Percentiles rank a stretch among this genome's conserved stretches.
phyloP scores from a whole-genome alignment of 2,329 filamentous ascomycete species.

The Alternaria sp. region DNA sequence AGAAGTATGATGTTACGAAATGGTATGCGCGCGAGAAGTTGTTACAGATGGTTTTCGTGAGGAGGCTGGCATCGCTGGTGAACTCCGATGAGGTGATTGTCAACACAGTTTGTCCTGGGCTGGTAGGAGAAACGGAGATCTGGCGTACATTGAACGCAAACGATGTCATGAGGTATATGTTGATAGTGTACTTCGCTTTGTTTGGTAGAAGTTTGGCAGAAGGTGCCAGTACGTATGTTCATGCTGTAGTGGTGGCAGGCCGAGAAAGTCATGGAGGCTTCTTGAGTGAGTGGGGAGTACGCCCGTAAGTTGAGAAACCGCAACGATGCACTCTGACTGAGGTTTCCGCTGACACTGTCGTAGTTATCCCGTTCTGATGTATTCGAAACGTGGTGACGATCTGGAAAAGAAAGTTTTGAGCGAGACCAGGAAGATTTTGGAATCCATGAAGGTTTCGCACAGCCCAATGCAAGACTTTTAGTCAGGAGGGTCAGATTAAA shows the following conservation, averaged over 20 bases:
- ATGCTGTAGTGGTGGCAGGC: constrained; percentile 55
- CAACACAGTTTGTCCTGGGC: constrained; percentile 57
- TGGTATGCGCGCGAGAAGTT: constrained; percentile 28
- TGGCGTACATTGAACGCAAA: constrained; percentile 1
- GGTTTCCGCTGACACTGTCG: neutral
- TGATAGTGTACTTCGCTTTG: constrained; percentile 34
- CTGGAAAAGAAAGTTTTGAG: neutral
- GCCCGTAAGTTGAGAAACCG: constrained; percentile 47
- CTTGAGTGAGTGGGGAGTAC: constrained; percentile 56
- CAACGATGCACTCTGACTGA: neutral
- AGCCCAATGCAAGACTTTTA: neutral
- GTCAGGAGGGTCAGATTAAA: neutral
- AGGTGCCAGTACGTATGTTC: constrained; percentile 57
- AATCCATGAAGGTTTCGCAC: neutral
- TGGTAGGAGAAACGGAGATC: neutral
- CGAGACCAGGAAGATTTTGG: neutral
- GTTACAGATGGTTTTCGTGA: constrained; percentile 23
- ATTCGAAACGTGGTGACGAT: neutral
- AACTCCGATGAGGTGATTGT: constrained; percentile 40
- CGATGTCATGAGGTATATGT: neutral
- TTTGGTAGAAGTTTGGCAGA: constrained; percentile 42
- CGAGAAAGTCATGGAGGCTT: constrained; percentile 60
- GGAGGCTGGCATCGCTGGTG: constrained; percentile 21
- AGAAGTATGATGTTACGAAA: constrained; percentile 11
- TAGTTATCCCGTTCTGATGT: constrained; percentile 1